Conservation (phyloP, 345 rosid species). For the Murraya koenigii region DNA sequence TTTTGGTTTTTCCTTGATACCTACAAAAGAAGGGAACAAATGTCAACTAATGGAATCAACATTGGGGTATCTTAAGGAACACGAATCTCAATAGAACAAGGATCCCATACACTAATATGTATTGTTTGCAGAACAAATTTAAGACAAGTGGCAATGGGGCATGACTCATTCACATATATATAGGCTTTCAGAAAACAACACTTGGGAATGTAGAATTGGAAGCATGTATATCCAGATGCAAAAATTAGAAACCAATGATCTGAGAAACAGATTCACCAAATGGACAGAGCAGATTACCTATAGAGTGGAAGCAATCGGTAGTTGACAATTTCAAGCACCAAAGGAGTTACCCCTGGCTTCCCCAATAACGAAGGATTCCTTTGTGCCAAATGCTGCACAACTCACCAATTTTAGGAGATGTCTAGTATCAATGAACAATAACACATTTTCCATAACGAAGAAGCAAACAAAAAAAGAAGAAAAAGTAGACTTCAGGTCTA, state of each 20-base stretch:
- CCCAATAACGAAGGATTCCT: slow-evolving; percentile 74
- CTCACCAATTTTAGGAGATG: slow-evolving; percentile 21
- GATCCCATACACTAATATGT: not conserved
- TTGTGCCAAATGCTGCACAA: slow-evolving; percentile 85
- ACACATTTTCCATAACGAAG: not conserved
- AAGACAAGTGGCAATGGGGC: not conserved
- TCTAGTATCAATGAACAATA: slow-evolving; percentile 1
- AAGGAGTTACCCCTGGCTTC: slow-evolving; percentile 90
- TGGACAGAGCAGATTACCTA: slow-evolving; percentile 47
- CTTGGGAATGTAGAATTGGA: not conserved
- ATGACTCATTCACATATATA: not conserved
- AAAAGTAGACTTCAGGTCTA: not conserved
- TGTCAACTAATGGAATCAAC: not conserved
- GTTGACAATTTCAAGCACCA: slow-evolving; percentile 90
- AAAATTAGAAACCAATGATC: not conserved
- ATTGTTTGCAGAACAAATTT: not conserved
- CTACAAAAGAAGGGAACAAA: slow-evolving; percentile 34
- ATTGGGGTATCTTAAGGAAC: slow-evolving; percentile 8
- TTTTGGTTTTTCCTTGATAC: slow-evolving; percentile 91
- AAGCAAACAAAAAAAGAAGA: not conserved
- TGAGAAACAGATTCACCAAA: slow-evolving; percentile 12
- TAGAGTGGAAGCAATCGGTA: slow-evolving; percentile 95
- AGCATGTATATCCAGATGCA: slow-evolving; percentile 8
- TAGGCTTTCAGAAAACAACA: slow-evolving; percentile 5
- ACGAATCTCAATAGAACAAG: not conserved